These are phyloP conservation scores for Trichoderma simmonsii DNA, from an alignment of 2,329 filamentous ascomycete species.

Conservation along the genomic window DNA sequence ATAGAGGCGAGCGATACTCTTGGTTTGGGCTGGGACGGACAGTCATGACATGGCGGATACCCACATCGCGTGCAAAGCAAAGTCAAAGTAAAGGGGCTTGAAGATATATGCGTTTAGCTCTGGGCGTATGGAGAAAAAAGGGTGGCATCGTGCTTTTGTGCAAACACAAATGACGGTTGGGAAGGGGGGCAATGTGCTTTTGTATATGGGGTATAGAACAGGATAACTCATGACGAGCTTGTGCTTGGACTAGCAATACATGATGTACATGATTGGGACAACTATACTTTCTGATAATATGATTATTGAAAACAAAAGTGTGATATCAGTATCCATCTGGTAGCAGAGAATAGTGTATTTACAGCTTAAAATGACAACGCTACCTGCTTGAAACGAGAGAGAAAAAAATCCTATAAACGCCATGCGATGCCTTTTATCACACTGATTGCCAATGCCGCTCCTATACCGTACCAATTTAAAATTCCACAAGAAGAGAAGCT, in stretches of 20 bases:
- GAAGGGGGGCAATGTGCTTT: background rate
- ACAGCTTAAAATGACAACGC: background rate
- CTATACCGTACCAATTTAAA: background rate
- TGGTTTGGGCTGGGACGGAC: background rate
- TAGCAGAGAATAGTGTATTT: background rate
- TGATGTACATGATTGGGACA: background rate
- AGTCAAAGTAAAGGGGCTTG: background rate
- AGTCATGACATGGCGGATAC: conserved; percentile 10
- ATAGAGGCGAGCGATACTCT: background rate
- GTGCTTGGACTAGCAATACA: conserved; percentile 16
- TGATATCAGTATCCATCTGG: no score
- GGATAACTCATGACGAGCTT: conserved; percentile 1
- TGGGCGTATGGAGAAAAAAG: background rate
- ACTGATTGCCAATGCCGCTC: background rate
- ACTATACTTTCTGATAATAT: background rate
- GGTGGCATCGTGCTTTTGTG: background rate
- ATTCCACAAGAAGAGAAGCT: background rate
- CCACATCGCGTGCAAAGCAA: background rate
- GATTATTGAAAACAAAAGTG: background rate
- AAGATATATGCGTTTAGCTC: background rate
- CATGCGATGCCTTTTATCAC: conserved; percentile 1
- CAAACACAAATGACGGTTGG: background rate
- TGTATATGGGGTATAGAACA: conserved; percentile 5
- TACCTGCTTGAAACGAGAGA: background rate
- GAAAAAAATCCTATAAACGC: background rate